Percentiles rank a stretch among this genome's conserved stretches.
Evolutionary conservation across 1,284 basidiomycete species (phyloP).

Genomic region (Coriolopsis trogii): DNA sequence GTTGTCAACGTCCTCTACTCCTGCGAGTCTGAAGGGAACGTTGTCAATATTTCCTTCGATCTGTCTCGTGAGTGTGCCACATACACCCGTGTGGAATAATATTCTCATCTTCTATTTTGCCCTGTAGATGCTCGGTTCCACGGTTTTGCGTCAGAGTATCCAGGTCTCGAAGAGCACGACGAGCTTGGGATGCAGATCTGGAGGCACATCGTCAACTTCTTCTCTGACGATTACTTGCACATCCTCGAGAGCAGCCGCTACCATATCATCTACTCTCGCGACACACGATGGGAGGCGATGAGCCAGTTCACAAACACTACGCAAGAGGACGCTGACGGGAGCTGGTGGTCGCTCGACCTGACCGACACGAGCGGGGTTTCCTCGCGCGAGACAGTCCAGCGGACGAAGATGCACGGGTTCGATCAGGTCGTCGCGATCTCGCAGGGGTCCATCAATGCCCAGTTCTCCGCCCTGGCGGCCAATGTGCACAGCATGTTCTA

Average conservation of each 20-base stretch:
- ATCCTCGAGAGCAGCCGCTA: conserved; percentile 31
- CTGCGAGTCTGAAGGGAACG: conserved; percentile 24
- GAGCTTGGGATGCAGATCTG: conserved; percentile 25
- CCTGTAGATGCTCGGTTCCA: conserved; percentile 33
- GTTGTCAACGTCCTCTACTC: conserved; percentile 32
- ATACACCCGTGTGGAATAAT: not conserved
- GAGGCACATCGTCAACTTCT: conserved; percentile 30
- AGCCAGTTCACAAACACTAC: conserved; percentile 9
- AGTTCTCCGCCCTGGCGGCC: conserved; percentile 29
- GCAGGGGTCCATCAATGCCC: conserved; percentile 33
- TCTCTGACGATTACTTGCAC: conserved; percentile 32
- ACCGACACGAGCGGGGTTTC: conserved; percentile 9
- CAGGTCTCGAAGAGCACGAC: conserved; percentile 24
- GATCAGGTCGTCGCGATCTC: conserved; percentile 37
- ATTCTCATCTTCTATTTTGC: not conserved
- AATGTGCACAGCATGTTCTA: conserved; percentile 16
- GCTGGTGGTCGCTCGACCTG: conserved; percentile 15
- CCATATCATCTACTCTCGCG: conserved; percentile 32
- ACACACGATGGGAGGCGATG: conserved; percentile 22
- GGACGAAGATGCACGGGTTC: conserved; percentile 32
- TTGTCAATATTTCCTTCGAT: conserved; percentile 29
- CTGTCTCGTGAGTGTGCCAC: conserved; percentile 27
- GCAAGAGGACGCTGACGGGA: conserved; percentile 12
- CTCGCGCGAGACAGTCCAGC: conserved; percentile 30
- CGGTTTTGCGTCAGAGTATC: conserved; percentile 29